Evolutionary conservation across 2,329 filamentous ascomycete genomes (phyloP).

Genomic region (Penicillium palitans): DNA sequence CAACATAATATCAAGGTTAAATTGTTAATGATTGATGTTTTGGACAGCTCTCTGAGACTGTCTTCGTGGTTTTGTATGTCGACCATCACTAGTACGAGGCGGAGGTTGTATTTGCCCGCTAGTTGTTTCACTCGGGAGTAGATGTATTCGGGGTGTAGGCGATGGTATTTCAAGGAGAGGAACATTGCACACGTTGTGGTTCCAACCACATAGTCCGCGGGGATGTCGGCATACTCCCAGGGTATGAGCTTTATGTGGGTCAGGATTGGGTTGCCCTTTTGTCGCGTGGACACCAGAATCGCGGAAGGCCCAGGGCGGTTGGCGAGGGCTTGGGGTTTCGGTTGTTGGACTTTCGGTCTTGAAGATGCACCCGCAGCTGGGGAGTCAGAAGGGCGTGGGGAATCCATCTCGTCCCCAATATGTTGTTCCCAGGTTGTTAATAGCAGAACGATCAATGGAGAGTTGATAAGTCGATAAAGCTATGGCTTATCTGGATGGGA

Average conservation of each 20-base stretch:
- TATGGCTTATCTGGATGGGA: slow-evolving; percentile 12
- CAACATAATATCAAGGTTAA: slow-evolving; percentile 90
- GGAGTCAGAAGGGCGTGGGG: slow-evolving; percentile 42
- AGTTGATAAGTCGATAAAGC: slow-evolving; percentile 20
- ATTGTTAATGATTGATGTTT: slow-evolving; percentile 89
- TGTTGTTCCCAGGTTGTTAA: neutral
- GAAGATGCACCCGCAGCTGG: slow-evolving; percentile 17
- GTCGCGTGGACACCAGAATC: slow-evolving; percentile 85
- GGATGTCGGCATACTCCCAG: slow-evolving; percentile 98
- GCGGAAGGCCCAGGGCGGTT: slow-evolving; percentile 66
- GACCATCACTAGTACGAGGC: slow-evolving; percentile 85
- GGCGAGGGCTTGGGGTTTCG: slow-evolving; percentile 81
- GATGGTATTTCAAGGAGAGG: slow-evolving; percentile 93
- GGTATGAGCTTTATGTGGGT: slow-evolving; percentile 76
- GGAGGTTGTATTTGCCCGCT: slow-evolving; percentile 81
- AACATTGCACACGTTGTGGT: slow-evolving; percentile 88
- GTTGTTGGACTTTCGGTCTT: slow-evolving; percentile 69
- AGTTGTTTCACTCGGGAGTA: slow-evolving; percentile 87
- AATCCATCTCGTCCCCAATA: slow-evolving; percentile 1
- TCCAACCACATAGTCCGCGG: slow-evolving; percentile 87
- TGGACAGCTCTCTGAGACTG: slow-evolving; percentile 81
- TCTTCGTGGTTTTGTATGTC: slow-evolving; percentile 96
- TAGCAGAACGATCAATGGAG: slow-evolving; percentile 17
- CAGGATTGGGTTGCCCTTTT: slow-evolving; percentile 93
- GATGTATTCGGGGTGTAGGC: slow-evolving; percentile 95